Evolutionary conservation across 1,139 yeast genomes (phyloP).

Genomic region (Chernovozyma aurita): DNA sequence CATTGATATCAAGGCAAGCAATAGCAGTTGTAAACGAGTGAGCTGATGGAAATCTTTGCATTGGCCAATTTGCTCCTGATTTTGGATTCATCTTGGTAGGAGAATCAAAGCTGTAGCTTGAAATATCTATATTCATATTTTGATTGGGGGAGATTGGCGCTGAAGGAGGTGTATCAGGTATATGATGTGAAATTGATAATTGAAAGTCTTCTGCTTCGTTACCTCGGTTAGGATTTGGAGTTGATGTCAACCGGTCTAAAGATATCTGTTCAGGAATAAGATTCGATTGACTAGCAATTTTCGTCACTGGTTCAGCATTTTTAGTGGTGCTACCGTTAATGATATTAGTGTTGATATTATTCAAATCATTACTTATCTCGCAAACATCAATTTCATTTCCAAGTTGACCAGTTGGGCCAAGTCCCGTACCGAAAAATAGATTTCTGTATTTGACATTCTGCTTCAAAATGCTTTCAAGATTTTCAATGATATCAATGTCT

Average conservation of each 20-base stretch:
- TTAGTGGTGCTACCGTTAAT: too few species aligned
- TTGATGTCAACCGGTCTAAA: neutral
- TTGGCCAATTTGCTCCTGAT: slow-evolving; percentile 8
- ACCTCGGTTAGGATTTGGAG: neutral
- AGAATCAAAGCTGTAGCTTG: neutral
- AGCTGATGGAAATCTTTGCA: slow-evolving; percentile 18
- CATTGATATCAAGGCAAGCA: slow-evolving; percentile 26
- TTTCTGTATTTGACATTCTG: slow-evolving; percentile 45
- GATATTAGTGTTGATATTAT: too few species aligned
- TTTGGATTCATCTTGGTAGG: neutral
- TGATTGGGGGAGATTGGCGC: slow-evolving; percentile 36
- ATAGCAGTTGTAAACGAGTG: slow-evolving; percentile 26
- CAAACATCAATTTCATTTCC: too few species aligned
- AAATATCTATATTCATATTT: neutral
- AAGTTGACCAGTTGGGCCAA: neutral
- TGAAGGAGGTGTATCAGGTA: slow-evolving; percentile 47
- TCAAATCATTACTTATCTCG: too few species aligned
- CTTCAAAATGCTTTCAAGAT: slow-evolving; percentile 36
- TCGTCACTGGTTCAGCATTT: neutral
- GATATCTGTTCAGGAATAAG: neutral
- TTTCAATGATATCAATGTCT: slow-evolving; percentile 25
- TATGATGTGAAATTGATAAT: slow-evolving; percentile 8
- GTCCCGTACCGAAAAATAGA: slow-evolving; percentile 18
- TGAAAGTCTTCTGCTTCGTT: neutral
- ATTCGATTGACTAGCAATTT: neutral